Conservation (phyloP, 345 rosid species). For the Cochlearia excelsa region DNA sequence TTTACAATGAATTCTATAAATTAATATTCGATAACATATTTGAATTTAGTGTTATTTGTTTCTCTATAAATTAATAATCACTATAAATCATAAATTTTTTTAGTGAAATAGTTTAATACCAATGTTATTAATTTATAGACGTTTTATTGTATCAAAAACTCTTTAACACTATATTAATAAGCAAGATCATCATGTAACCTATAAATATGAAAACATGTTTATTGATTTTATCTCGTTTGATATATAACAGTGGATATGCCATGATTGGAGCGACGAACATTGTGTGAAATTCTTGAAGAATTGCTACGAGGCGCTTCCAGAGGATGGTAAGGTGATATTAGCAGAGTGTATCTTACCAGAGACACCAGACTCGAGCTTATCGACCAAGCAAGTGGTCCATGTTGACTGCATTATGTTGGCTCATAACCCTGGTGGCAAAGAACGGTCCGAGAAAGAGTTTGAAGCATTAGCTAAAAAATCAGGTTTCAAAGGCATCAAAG, state of each 20-base stretch:
- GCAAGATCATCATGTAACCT: too few species aligned
- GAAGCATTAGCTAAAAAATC: slow-evolving; percentile 34
- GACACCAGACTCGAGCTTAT: slow-evolving; percentile 28
- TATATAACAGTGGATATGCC: slow-evolving; percentile 35
- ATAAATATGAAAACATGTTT: too few species aligned
- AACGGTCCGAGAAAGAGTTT: slow-evolving; percentile 35
- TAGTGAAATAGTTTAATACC: too few species aligned
- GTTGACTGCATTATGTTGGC: slow-evolving; percentile 28
- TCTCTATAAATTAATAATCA: too few species aligned
- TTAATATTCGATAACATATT: too few species aligned
- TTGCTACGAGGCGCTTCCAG: slow-evolving; percentile 34
- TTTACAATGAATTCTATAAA: too few species aligned
- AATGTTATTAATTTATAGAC: too few species aligned
- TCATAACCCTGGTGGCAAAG: slow-evolving; percentile 30
- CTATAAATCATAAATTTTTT: too few species aligned
- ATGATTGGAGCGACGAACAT: slow-evolving; percentile 34
- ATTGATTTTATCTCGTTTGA: too few species aligned
- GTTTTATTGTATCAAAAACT: too few species aligned
- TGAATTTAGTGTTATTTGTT: too few species aligned
- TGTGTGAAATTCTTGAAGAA: slow-evolving; percentile 37
- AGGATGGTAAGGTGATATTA: slow-evolving; percentile 35
- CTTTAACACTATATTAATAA: too few species aligned
- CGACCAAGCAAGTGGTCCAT: slow-evolving; percentile 36
- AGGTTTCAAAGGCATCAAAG: slow-evolving; percentile 29
- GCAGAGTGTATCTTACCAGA: slow-evolving; percentile 32